phyloP scores from a whole-genome alignment of 495 filamentous ascomycete species.

The Penicillium canariense region DNA sequence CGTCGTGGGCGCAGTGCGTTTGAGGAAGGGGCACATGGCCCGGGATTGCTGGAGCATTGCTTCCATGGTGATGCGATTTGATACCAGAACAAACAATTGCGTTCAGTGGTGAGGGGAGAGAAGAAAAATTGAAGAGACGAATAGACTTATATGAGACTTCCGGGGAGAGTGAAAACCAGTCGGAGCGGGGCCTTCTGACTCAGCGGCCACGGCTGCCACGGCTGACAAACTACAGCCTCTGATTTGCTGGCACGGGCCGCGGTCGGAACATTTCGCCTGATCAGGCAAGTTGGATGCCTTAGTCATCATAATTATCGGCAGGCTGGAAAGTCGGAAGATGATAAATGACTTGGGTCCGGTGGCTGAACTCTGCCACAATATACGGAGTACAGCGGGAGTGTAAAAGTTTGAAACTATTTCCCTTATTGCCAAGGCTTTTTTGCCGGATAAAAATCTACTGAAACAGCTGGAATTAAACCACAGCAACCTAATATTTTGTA shows the following conservation, averaged over 20 bases:
- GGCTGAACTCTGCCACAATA: background rate
- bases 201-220: background rate
- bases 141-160: background rate
- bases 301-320: background rate
- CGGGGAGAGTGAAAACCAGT: conserved; percentile 13
- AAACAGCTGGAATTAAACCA: no score
- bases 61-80: conserved; percentile 63
- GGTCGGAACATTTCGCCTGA: conserved; percentile 3
- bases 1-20: conserved; percentile 84
- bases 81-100: conserved; percentile 2
- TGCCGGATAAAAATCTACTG: no score
- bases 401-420: no score
- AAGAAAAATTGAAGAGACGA: background rate
- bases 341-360: background rate
- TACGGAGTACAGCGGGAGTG: no score
- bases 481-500: no score
- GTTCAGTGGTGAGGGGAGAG: background rate
- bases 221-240: conserved; percentile 3
- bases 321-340: background rate
- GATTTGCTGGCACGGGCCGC: conserved; percentile 7
- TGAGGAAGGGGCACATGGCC: conserved; percentile 94
- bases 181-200: conserved; percentile 11
- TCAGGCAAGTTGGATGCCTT: background rate
- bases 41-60: conserved; percentile 89
- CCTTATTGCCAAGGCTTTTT: no score